These are phyloP conservation scores for Syzygium malaccense DNA, from an alignment of 441 rosid species.

Conservation along the genomic window DNA sequence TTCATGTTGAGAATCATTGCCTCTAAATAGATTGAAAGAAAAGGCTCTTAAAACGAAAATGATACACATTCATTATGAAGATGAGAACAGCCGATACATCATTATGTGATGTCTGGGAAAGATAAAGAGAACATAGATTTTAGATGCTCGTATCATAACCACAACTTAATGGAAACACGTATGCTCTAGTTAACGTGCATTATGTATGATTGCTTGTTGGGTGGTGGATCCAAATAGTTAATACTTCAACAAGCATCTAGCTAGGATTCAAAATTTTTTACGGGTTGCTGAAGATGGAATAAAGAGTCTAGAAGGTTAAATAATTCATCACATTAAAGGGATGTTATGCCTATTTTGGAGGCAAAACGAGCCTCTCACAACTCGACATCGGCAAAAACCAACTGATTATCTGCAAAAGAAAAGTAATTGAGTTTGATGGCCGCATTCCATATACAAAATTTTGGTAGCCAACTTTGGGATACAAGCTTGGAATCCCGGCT, in stretches of 20 bases:
- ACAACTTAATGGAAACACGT: not conserved
- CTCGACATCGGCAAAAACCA: not conserved
- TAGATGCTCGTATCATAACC: not conserved
- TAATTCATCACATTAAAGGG: not conserved
- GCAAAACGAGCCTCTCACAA: not conserved
- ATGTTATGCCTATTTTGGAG: not conserved
- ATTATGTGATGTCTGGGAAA: slow-evolving; percentile 6
- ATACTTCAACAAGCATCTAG: slow-evolving; percentile 1
- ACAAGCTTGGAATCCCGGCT: slow-evolving; percentile 2
- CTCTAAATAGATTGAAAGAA: slow-evolving; percentile 1
- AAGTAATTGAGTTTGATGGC: not conserved
- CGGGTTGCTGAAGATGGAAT: not conserved
- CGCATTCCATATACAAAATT: not conserved
- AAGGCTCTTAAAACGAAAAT: slow-evolving; percentile 5
- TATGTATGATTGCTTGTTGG: slow-evolving; percentile 5
- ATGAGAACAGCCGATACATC: slow-evolving; percentile 7
- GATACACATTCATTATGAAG: slow-evolving; percentile 3
- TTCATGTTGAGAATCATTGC: not conserved
- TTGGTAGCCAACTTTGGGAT: slow-evolving; percentile 10
- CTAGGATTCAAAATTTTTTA: not conserved
- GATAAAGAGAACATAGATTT: not conserved
- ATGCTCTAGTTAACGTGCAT: not conserved
- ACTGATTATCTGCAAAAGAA: not conserved
- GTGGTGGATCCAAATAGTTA: slow-evolving; percentile 1
- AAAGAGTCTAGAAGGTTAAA: not conserved